These are phyloP conservation scores for Spinellus fusiger DNA, from an alignment of 192 early-diverging fungal species.

Conservation along the genomic window DNA sequence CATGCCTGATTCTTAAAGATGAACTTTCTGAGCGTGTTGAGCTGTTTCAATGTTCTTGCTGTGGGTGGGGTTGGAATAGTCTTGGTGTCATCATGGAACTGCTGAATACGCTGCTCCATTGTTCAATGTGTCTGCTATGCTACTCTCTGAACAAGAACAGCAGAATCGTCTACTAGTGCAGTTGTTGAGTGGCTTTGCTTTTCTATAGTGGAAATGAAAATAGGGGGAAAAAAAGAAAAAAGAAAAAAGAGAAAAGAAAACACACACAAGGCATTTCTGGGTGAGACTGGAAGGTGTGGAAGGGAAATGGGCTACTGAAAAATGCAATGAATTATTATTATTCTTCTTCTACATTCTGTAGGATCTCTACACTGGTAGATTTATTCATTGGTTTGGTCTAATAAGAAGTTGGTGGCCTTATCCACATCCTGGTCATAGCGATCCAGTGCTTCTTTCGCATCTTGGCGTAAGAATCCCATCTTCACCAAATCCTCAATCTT, in stretches of 20 bases:
- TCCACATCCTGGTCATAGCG: slow-evolving; percentile 68
- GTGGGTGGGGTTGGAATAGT: slow-evolving; percentile 16
- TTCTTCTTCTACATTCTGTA: not conserved
- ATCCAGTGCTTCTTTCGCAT: slow-evolving; percentile 65
- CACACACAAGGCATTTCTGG: too few relatives aligned
- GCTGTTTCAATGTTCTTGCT: slow-evolving; percentile 18
- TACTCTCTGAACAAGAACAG: not conserved
- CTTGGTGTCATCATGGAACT: slow-evolving; percentile 27
- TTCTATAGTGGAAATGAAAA: not conserved
- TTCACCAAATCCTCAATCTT: slow-evolving; percentile 44
- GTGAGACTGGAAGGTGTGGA: too few relatives aligned
- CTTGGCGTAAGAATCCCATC: slow-evolving; percentile 70
- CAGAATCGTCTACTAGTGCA: not conserved
- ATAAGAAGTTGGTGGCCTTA: slow-evolving; percentile 71
- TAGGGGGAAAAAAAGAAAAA: not conserved
- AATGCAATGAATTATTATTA: too few relatives aligned
- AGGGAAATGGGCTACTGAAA: too few relatives aligned
- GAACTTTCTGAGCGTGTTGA: slow-evolving; percentile 19
- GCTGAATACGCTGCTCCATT: slow-evolving; percentile 23
- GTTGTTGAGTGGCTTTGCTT: not conserved
- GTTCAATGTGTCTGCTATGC: not conserved
- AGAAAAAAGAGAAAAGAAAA: not conserved
- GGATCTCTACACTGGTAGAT: not conserved
- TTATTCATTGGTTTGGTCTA: slow-evolving; percentile 40
- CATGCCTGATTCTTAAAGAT: slow-evolving; percentile 21